Percentiles rank a stretch among this genome's conserved stretches.
Conservation (phyloP, 495 filamentous ascomycete species). For the Penicillium tannophilum region DNA sequence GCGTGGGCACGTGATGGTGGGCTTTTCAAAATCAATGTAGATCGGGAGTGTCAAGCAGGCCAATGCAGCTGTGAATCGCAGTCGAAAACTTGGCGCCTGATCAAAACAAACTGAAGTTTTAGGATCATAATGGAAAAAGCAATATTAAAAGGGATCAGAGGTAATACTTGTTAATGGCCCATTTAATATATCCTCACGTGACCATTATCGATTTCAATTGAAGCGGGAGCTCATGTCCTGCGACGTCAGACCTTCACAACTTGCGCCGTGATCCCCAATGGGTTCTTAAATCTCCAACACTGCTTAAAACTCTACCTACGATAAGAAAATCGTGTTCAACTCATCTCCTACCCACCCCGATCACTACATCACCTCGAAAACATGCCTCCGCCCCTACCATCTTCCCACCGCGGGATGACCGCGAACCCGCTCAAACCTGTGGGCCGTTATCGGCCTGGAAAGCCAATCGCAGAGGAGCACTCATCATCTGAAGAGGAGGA, state of each 20-base stretch:
- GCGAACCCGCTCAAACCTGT: conserved; percentile 83
- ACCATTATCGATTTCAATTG: conserved; percentile 11
- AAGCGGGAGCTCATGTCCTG: conserved; percentile 3
- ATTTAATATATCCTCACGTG: conserved; percentile 17
- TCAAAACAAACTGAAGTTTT: not conserved
- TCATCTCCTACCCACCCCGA: not conserved
- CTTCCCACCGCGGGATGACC: conserved; percentile 81
- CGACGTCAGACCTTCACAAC: conserved; percentile 11
- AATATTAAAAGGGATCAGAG: not conserved
- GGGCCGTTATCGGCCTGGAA: conserved; percentile 79
- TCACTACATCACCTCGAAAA: conserved; percentile 38
- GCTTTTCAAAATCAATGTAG: not conserved
- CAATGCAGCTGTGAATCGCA: conserved; percentile 1
- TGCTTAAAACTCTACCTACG: not conserved
- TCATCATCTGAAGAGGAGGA: conserved; percentile 66
- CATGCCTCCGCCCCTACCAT: conserved; percentile 61
- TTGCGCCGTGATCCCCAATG: conserved; percentile 13
- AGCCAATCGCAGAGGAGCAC: conserved; percentile 67
- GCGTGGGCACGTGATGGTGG: conserved; percentile 11
- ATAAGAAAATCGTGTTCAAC: not conserved
- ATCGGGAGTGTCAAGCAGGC: not conserved
- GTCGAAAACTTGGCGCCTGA: not conserved
- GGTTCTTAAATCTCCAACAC: not conserved
- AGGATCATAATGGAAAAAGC: not conserved
- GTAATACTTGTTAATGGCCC: not conserved